Evolutionary conservation across 2,329 filamentous ascomycete species (phyloP).

Genomic region (Fusarium sp.): DNA sequence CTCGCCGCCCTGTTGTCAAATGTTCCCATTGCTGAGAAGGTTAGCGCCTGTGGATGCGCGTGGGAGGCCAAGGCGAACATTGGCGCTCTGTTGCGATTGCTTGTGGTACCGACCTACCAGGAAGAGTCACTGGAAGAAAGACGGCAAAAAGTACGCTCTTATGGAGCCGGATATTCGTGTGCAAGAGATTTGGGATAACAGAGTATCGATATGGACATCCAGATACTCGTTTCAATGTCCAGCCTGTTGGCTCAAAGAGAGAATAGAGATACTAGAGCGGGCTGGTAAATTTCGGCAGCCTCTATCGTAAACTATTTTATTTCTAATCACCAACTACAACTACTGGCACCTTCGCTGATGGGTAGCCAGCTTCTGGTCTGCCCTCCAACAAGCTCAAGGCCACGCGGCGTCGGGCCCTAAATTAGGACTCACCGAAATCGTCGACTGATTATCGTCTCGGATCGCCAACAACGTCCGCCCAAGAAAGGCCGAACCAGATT

Average conservation of each 20-base stretch:
- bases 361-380: too few species aligned
- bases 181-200: neutral
- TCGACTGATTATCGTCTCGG: too few species aligned
- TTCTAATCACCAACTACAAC: neutral
- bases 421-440: too few species aligned
- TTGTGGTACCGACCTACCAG: conserved; percentile 2
- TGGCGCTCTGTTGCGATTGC: conserved; percentile 9
- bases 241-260: conserved; percentile 11
- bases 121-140: conserved; percentile 8
- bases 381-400: too few species aligned
- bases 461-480: too few species aligned
- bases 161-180: neutral
- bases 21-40: neutral
- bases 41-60: conserved; percentile 1
- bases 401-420: too few species aligned
- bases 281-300: neutral
- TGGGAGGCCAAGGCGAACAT: neutral
- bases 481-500: too few species aligned
- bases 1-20: neutral
- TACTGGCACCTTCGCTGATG: neutral
- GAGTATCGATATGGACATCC: conserved; percentile 1
- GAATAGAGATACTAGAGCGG: neutral
- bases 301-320: neutral
- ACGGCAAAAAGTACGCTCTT: neutral
- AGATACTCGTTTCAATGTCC: conserved; percentile 10